phyloP scores from a whole-genome alignment of 129 eudicot genomes.

The Ambrosia trifida region DNA sequence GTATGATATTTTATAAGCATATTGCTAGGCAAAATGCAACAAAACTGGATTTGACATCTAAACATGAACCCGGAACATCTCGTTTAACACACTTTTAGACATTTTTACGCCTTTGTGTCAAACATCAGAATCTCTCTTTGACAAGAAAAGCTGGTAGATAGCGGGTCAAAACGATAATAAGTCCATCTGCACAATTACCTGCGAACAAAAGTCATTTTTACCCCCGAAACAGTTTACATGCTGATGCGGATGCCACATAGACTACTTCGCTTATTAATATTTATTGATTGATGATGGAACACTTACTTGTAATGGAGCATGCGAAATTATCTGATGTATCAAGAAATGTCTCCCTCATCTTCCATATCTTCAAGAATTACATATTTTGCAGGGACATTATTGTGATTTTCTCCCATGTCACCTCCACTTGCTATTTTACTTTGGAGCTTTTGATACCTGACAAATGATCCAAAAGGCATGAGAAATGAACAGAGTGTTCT shows the following conservation, averaged over 20 bases:
- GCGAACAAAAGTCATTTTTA: background rate
- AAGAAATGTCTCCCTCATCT: conserved; percentile 31
- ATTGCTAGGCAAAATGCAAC: conserved; percentile 10
- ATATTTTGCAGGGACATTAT: conserved; percentile 53
- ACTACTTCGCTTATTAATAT: background rate
- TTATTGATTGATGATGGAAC: background rate
- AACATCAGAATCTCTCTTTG: conserved; percentile 13
- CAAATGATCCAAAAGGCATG: background rate
- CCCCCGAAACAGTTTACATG: background rate
- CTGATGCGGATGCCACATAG: conserved; percentile 10
- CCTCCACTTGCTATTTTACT: conserved; percentile 44
- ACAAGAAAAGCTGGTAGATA: conserved; percentile 11
- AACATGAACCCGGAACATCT: conserved; percentile 28
- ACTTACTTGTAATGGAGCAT: conserved; percentile 30
- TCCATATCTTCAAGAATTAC: conserved; percentile 87
- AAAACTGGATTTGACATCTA: conserved; percentile 23
- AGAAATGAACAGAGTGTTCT: background rate
- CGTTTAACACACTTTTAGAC: background rate
- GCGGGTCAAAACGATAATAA: background rate
- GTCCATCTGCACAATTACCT: conserved; percentile 5
- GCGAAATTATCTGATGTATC: conserved; percentile 28
- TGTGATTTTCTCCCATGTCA: conserved; percentile 18
- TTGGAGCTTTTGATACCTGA: conserved; percentile 76
- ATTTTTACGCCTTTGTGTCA: background rate
- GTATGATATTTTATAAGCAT: background rate